Percentiles rank a stretch among this genome's conserved stretches.
Conservation (phyloP, 805 yeast genomes). For the Kuraishia cidri region DNA sequence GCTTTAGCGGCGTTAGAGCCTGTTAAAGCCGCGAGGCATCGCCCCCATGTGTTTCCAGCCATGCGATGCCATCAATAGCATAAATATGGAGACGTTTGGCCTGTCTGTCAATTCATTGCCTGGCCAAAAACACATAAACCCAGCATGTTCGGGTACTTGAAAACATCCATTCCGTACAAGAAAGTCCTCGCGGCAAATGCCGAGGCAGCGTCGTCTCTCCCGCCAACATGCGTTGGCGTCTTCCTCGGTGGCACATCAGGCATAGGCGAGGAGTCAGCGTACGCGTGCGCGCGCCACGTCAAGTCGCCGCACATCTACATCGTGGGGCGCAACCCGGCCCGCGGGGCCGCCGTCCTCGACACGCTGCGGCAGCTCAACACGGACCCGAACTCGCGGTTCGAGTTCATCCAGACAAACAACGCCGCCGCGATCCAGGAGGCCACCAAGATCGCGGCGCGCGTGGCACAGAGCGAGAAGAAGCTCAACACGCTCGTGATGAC, state of each 20-base stretch:
- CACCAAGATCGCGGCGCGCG: constrained; percentile 3
- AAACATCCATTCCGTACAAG: constrained; percentile 14
- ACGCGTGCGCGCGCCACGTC: constrained; percentile 12
- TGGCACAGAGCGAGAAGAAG: constrained; percentile 5
- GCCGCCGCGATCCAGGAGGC: constrained; percentile 3
- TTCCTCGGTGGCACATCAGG: constrained; percentile 18
- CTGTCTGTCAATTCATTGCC: not conserved
- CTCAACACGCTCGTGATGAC: constrained; percentile 7
- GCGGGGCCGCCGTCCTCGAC: constrained; percentile 10
- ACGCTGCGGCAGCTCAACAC: constrained; percentile 10
- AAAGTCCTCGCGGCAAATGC: constrained; percentile 2
- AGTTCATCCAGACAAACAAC: constrained; percentile 7
- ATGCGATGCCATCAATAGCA: too few species aligned
- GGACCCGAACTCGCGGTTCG: constrained; percentile 4
- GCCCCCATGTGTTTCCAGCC: too few species aligned
- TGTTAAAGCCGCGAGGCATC: too few species aligned
- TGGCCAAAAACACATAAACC: constrained; percentile 1
- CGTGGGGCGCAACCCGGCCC: constrained; percentile 12
- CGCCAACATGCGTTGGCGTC: constrained; percentile 8
- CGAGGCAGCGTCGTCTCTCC: constrained; percentile 1
- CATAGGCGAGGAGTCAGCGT: constrained; percentile 16
- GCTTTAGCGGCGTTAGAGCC: too few species aligned
- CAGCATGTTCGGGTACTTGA: too few species aligned
- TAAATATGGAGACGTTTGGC: too few species aligned
- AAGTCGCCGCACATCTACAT: constrained; percentile 13